Base-by-base conservation (phyloP, 257 asterid species). In the Mitragyna speciosa region DNA sequence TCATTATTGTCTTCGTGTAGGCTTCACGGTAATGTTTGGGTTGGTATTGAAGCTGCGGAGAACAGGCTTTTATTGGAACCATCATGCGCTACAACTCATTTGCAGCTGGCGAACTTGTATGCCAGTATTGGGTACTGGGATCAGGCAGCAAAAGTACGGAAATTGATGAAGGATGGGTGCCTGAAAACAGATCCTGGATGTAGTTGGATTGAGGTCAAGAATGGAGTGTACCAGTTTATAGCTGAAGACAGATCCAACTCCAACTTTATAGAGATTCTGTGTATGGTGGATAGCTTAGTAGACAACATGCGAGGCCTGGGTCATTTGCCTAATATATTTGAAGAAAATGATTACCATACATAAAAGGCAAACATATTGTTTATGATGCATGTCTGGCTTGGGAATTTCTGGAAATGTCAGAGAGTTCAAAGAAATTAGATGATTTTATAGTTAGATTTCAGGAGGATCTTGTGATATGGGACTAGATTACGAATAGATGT, bases 191-290 rank as follows among this genome's bases (percentile, higher is more conserved):
- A 93, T 73, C 93, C 94, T 17, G 97, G 97, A 28, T 92, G 87
- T 63, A 93, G 98, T 81, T 93, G 98, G 97, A 87, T 93, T 66
- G 92, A 92, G 89, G 84, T 89, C 73, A 86, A 87, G 83, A 93
- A 87, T 88, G 87, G 76, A 82, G 90, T 90, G 76, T 89, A 85
- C 66, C 80, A 81, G 81, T 93, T 94, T 80, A 86, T 91, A 17
- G 94, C 89, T 43, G 98, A 92, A 78, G 97, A 94, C 72, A 87
- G 81, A 68, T 89, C 97, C 28, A 85, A 87, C 76, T 58, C 69
- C 45, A 65, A 56, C 58, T 47, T 65, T 19, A 58, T 47, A 3
- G 79, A 81, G 61, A 71, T 84, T 47, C 70, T 41, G 22, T 31
- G n/a, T 59, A 30, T 79, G 63, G 48, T 79, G 54, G 76, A 80